These are phyloP conservation scores for Capsicum baccatum DNA, from an alignment of 257 asterid genomes.

Conservation along the genomic window DNA sequence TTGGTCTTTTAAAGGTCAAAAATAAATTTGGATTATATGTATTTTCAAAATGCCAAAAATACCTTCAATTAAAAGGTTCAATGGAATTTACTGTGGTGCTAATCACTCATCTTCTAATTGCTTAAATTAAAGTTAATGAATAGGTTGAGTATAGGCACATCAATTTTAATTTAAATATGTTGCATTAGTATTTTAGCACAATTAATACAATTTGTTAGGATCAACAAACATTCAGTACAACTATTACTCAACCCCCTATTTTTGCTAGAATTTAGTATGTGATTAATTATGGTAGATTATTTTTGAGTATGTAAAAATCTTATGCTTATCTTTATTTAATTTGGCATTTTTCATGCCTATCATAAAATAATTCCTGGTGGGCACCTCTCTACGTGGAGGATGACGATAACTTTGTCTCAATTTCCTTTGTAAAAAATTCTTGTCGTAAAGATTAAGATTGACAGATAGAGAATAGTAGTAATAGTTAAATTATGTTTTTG, in stretches of 20 bases:
- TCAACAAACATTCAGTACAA: background rate
- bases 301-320: background rate
- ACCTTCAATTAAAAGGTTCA: too few species aligned
- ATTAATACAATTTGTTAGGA: background rate
- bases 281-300: background rate
- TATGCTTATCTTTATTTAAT: background rate
- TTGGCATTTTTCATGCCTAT: slow-evolving; percentile 5
- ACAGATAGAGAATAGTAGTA: background rate
- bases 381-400: slow-evolving; percentile 16
- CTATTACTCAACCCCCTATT: background rate
- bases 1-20: too few species aligned
- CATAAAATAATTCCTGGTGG: slow-evolving; percentile 7
- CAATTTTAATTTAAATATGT: background rate
- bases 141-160: background rate
- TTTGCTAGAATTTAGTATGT: background rate
- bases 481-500: background rate
- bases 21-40: too few species aligned
- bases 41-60: too few species aligned
- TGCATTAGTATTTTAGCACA: background rate
- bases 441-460: slow-evolving; percentile 18
- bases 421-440: background rate
- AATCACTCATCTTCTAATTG: too few species aligned
- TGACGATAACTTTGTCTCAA: slow-evolving; percentile 20
- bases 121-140: too few species aligned
- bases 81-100: too few species aligned